Evolutionary conservation across 768 basidiomycete genomes (phyloP).

Genomic region (Ramaria rubella): DNA sequence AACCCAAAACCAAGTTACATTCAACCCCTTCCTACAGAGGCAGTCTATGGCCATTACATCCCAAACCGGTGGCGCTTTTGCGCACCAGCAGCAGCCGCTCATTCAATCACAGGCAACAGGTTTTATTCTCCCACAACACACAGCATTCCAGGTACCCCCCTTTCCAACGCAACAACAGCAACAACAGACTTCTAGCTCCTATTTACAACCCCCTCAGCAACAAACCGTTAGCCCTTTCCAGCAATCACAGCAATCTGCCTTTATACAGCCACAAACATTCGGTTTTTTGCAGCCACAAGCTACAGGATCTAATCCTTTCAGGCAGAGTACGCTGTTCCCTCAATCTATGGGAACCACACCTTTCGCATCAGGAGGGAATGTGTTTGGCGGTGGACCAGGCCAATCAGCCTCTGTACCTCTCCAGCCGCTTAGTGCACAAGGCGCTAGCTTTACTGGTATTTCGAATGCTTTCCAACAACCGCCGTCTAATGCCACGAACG

Average conservation of each 20-base stretch:
- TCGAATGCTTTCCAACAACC: not conserved
- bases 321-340: slow-evolving; percentile 67
- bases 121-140: slow-evolving; percentile 45
- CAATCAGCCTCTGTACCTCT: slow-evolving; percentile 14
- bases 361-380: slow-evolving; percentile 28
- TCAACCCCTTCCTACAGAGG: slow-evolving; percentile 8
- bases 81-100: slow-evolving; percentile 11
- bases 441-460: not conserved
- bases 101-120: slow-evolving; percentile 38
- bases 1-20: not conserved
- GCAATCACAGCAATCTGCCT: slow-evolving; percentile 33
- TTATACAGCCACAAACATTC: slow-evolving; percentile 50
- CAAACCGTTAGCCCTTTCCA: slow-evolving; percentile 25
- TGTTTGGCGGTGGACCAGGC: not conserved
- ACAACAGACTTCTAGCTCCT: slow-evolving; percentile 37
- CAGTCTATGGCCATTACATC: slow-evolving; percentile 25
- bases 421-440: not conserved
- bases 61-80: slow-evolving; percentile 39
- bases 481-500: not conserved
- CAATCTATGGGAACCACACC: slow-evolving; percentile 54
- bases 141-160: slow-evolving; percentile 20
- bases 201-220: slow-evolving; percentile 32
- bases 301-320: slow-evolving; percentile 67
- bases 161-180: slow-evolving; percentile 30
- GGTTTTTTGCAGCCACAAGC: slow-evolving; percentile 42